Evolutionary conservation across 768 basidiomycete genomes (phyloP).

Genomic region (Tulasnella sp.): DNA sequence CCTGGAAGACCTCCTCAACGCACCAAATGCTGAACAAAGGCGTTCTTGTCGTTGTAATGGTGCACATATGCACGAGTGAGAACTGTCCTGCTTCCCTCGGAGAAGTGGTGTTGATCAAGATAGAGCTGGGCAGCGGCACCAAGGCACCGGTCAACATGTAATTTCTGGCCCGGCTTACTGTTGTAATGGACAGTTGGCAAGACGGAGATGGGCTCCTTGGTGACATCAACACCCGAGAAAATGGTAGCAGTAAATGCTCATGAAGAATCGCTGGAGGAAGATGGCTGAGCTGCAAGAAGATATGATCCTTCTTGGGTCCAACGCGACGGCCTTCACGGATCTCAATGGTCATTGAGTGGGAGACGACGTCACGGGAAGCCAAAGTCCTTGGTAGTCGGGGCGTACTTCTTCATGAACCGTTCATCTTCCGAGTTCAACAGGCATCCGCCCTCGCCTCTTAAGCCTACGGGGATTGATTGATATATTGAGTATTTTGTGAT

Average conservation of each 20-base stretch:
- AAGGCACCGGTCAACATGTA: too few relatives aligned
- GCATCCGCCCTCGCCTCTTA: conserved; percentile 98
- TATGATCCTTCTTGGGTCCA: conserved; percentile 95
- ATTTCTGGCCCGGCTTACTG: too few relatives aligned
- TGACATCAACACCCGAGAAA: conserved; percentile 98
- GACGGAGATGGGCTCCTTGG: conserved; percentile 98
- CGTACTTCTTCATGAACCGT: conserved; percentile 99
- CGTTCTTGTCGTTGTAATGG: too few relatives aligned
- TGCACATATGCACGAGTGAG: too few relatives aligned
- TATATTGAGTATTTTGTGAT: neutral
- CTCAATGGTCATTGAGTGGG: conserved; percentile 98
- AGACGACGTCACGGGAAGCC: conserved; percentile 98
- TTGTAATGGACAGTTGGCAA: conserved; percentile 98
- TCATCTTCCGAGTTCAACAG: conserved; percentile 97
- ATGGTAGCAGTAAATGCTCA: conserved; percentile 97
- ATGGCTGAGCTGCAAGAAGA: conserved; percentile 95
- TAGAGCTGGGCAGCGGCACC: too few relatives aligned
- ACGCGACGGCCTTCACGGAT: conserved; percentile 98
- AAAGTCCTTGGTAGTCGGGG: conserved; percentile 98
- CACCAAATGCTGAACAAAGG: too few relatives aligned
- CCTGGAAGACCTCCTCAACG: too few relatives aligned
- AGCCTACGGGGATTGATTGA: conserved; percentile 47
- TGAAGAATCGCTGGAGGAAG: conserved; percentile 91
- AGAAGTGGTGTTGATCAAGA: too few relatives aligned
- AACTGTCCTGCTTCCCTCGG: too few relatives aligned